A percentile compares a stretch with the other conserved stretches of the same genome.
Evolutionary conservation across 2,329 filamentous ascomycete genomes (phyloP).

Genomic region (Orbilia brochopaga): DNA sequence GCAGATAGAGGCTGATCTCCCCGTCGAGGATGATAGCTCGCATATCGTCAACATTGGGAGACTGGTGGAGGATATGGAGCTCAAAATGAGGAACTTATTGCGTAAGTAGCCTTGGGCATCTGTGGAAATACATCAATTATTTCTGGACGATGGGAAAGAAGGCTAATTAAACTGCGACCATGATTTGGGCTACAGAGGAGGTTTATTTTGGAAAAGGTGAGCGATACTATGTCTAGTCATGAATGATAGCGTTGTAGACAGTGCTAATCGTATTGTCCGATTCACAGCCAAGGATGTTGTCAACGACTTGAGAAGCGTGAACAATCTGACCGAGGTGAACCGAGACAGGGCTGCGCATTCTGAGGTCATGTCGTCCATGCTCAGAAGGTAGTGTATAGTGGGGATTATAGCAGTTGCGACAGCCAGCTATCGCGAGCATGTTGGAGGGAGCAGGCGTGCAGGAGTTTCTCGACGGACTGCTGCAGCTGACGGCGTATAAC

Average conservation of each 20-base stretch:
- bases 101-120: constrained; percentile 62
- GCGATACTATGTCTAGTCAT: neutral
- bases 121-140: constrained; percentile 42
- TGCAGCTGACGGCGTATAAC: constrained; percentile 7
- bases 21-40: constrained; percentile 85
- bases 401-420: neutral
- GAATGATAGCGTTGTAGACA: neutral
- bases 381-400: constrained; percentile 44
- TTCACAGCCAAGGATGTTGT: constrained; percentile 85
- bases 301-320: constrained; percentile 82
- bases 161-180: constrained; percentile 31
- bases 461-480: neutral
- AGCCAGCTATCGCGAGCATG: neutral
- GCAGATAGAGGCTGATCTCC: constrained; percentile 89
- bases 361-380: constrained; percentile 77
- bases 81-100: constrained; percentile 97
- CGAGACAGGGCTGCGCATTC: constrained; percentile 82
- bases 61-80: constrained; percentile 98
- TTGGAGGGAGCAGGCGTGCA: neutral
- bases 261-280: constrained; percentile 12
- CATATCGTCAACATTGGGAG: constrained; percentile 92
- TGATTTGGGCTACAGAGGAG: constrained; percentile 67
- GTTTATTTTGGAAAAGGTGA: constrained; percentile 91
- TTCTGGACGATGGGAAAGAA: constrained; percentile 4
- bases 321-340: constrained; percentile 79